Conservation (phyloP, 345 rosid genomes). For the Brassica napus region Da-Ae NC_063444.1:9275001-9275500, state of each 20-base stretch:
- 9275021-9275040: constrained; percentile 61
- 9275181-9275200: constrained; percentile 55
- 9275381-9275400: constrained; percentile 53
- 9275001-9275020: constrained; percentile 50
- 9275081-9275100: constrained; percentile 59
- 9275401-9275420: constrained; percentile 69
- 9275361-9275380: constrained; percentile 54
- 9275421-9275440: constrained; percentile 67
- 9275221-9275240: constrained; percentile 71
- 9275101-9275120: constrained; percentile 46
- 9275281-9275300: constrained; percentile 49
- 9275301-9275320: constrained; percentile 54
- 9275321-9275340: constrained; percentile 67
- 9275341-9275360: constrained; percentile 69
- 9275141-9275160: constrained; percentile 82
- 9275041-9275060: constrained; percentile 53
- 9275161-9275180: constrained; percentile 53
- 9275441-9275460: constrained; percentile 94
- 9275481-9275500: constrained; percentile 60
- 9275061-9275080: constrained; percentile 59
- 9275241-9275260: constrained; percentile 83
- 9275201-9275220: constrained; percentile 48
- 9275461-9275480: constrained; percentile 67
- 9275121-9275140: constrained; percentile 68
- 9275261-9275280: constrained; percentile 60